Percentiles rank a stretch among this genome's conserved stretches.
These are phyloP conservation scores for Lipomyces sp. DNA, from an alignment of 805 yeast genomes.

Conservation along the genomic window DNA sequence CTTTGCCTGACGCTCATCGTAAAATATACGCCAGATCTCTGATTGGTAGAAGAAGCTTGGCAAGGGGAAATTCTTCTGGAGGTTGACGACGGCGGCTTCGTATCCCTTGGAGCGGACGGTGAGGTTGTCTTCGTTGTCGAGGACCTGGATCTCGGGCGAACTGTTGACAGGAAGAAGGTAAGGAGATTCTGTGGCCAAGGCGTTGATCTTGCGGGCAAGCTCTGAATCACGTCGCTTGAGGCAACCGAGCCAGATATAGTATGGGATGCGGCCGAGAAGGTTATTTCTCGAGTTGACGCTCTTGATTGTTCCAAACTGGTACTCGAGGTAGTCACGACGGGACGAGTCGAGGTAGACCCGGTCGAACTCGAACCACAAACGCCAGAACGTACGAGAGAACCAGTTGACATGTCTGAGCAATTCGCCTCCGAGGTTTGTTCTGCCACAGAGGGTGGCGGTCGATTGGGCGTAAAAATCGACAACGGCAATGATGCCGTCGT, in stretches of 20 bases:
- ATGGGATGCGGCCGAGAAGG: constrained; percentile 73
- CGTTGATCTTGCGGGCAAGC: constrained; percentile 60
- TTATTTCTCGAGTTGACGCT: constrained; percentile 70
- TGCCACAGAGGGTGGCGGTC: constrained; percentile 64
- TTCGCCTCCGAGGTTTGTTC: constrained; percentile 77
- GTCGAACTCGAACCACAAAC: constrained; percentile 86
- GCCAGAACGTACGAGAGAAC: constrained; percentile 80
- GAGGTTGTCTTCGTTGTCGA: constrained; percentile 17
- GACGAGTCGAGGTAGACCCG: constrained; percentile 77
- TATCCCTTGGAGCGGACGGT: constrained; percentile 59
- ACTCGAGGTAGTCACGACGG: constrained; percentile 81
- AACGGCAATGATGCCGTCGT: constrained; percentile 65
- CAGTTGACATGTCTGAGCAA: constrained; percentile 74
- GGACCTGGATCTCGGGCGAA: constrained; percentile 27
- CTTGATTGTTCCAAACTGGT: constrained; percentile 80
- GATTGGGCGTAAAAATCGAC: constrained; percentile 84
- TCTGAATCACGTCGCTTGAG: constrained; percentile 60
- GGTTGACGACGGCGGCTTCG: constrained; percentile 71
- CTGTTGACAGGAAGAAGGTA: constrained; percentile 52
- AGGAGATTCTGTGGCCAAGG: constrained; percentile 81
- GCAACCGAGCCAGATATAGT: constrained; percentile 82
- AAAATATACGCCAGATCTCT: constrained; percentile 79
- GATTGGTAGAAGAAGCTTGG: constrained; percentile 81
- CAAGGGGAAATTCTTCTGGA: constrained; percentile 69
- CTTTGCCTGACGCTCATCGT: constrained; percentile 69